phyloP scores from a whole-genome alignment of 305 asterid species.

The Fraxinus nigra region DNA sequence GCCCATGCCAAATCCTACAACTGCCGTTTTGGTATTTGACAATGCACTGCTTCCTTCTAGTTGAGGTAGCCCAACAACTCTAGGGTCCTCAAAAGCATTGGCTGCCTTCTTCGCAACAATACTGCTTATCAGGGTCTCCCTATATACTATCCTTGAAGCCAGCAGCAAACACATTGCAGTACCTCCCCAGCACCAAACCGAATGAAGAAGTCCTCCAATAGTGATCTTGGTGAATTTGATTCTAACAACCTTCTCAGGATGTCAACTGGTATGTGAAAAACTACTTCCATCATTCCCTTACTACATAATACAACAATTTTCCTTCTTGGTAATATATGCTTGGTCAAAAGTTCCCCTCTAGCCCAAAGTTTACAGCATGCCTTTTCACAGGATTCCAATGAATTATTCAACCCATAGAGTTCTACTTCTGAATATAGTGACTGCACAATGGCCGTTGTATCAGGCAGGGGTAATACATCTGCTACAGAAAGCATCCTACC shows the following conservation, averaged over 20 bases:
- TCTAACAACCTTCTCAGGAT: conserved; percentile 79
- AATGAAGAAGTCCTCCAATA: conserved; percentile 85
- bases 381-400: conserved; percentile 74
- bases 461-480: conserved; percentile 79
- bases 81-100: conserved; percentile 97
- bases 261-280: conserved; percentile 90
- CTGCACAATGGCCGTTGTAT: conserved; percentile 71
- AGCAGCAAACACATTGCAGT: conserved; percentile 97
- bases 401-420: conserved; percentile 55
- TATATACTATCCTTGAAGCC: conserved; percentile 68
- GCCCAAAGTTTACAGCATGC: conserved; percentile 77
- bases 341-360: conserved; percentile 89
- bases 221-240: conserved; percentile 79
- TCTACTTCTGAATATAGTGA: conserved; percentile 81
- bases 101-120: conserved; percentile 92
- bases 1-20: conserved; percentile 99
- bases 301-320: conserved; percentile 85
- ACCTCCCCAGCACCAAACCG: conserved; percentile 97
- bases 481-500: conserved; percentile 93
- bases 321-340: conserved; percentile 89
- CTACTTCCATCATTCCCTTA: conserved; percentile 98
- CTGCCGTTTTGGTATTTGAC: conserved; percentile 75
- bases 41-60: conserved; percentile 91
- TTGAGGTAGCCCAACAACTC: conserved; percentile 95
- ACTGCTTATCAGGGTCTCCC: conserved; percentile 67